Evolutionary conservation across 2,329 filamentous ascomycete genomes (phyloP).

Genomic region (Metarhizium guizhouense): DNA sequence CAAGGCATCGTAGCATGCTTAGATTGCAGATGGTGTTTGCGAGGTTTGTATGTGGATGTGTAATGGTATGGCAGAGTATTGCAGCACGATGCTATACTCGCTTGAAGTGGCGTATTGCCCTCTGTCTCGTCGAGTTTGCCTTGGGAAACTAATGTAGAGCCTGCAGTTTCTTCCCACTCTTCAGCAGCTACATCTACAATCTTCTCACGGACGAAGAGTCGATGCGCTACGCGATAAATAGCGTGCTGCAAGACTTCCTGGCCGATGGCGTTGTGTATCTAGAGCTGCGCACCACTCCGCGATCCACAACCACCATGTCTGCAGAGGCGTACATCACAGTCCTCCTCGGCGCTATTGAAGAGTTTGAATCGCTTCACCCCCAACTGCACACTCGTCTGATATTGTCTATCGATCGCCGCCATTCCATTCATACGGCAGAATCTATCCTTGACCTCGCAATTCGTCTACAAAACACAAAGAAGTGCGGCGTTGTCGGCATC

Average conservation of each 20-base stretch:
- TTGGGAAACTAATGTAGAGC: not conserved
- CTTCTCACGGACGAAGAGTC: slow-evolving; percentile 56
- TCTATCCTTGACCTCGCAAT: slow-evolving; percentile 56
- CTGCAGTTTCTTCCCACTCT: slow-evolving; percentile 65
- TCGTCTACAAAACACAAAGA: slow-evolving; percentile 29
- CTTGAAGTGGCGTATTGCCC: not conserved
- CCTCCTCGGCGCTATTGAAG: slow-evolving; percentile 54
- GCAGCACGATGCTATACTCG: too few species aligned
- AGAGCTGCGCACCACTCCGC: slow-evolving; percentile 73
- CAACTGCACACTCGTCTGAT: slow-evolving; percentile 57
- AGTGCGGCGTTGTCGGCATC: slow-evolving; percentile 56
- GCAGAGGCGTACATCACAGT: slow-evolving; percentile 56
- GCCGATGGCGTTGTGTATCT: slow-evolving; percentile 67
- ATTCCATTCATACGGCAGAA: slow-evolving; percentile 48
- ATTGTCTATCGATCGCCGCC: slow-evolving; percentile 64
- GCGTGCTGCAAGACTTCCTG: slow-evolving; percentile 58
- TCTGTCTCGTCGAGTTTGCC: not conserved
- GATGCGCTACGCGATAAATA: slow-evolving; percentile 51
- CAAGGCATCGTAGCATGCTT: not conserved
- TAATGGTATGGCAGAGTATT: not conserved
- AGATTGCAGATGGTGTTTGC: not conserved
- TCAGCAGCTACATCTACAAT: slow-evolving; percentile 71
- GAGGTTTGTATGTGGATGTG: not conserved
- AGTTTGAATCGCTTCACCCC: slow-evolving; percentile 33
- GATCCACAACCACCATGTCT: slow-evolving; percentile 49